Evolutionary conservation across 2,329 filamentous ascomycete genomes (phyloP).

Genomic region (Alternaria hordeiaustralica): DNA sequence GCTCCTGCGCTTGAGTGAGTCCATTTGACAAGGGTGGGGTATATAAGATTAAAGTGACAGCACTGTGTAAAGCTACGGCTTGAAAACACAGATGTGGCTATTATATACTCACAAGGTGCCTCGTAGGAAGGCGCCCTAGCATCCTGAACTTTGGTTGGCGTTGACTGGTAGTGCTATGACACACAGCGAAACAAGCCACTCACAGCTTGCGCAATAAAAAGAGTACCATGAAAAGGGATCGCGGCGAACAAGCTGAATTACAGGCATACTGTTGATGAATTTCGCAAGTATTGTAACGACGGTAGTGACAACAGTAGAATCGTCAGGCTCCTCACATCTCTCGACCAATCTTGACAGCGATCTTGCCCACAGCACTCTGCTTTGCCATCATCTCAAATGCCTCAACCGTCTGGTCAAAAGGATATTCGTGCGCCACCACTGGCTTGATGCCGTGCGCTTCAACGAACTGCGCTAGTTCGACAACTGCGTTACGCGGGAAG

Average conservation of each 20-base stretch:
- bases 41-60: neutral
- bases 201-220: neutral
- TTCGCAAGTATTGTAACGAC: neutral
- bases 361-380: slow-evolving; percentile 30
- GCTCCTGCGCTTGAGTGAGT: neutral
- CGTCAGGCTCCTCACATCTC: neutral
- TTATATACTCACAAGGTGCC: neutral
- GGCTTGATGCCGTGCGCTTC: slow-evolving; percentile 29
- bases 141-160: neutral
- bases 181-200: neutral
- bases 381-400: slow-evolving; percentile 28
- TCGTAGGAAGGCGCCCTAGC: neutral
- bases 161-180: neutral
- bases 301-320: neutral
- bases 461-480: slow-evolving; percentile 25
- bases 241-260: neutral
- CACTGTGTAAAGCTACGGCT: neutral
- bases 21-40: neutral
- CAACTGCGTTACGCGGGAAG: slow-evolving; percentile 23
- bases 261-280: neutral
- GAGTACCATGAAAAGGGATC: neutral
- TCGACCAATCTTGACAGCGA: slow-evolving; percentile 25
- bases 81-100: neutral
- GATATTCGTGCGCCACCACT: slow-evolving; percentile 24
- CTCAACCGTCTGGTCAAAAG: slow-evolving; percentile 19